These are phyloP conservation scores for Durusdinium trenchii DNA, from an alignment of 73 alveolate species.

Conservation along the genomic window DNA sequence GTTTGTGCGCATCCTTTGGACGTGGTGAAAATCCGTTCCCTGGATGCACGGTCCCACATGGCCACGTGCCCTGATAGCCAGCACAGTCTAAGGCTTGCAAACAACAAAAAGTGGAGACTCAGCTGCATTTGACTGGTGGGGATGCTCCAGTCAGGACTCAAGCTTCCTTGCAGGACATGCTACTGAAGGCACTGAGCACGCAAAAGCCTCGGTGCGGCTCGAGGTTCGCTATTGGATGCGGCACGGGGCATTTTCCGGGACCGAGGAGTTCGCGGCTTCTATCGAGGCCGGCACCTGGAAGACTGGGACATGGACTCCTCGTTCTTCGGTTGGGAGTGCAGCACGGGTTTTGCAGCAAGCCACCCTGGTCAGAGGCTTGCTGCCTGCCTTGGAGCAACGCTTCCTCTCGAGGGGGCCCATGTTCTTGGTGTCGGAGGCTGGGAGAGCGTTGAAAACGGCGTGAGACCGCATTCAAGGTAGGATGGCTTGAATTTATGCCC, in stretches of 20 bases:
- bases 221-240: conserved; percentile 65
- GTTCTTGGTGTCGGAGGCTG: conserved; percentile 93
- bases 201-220: too few species aligned
- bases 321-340: not conserved
- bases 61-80: not conserved
- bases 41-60: not conserved
- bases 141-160: too few species aligned
- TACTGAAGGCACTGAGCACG: not conserved
- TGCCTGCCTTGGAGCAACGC: conserved; percentile 95
- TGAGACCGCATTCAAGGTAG: too few species aligned
- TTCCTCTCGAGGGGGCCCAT: conserved; percentile 86
- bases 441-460: not conserved
- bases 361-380: not conserved
- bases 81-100: not conserved
- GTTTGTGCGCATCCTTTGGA: conserved; percentile 90
- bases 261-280: conserved; percentile 52
- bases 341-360: not conserved
- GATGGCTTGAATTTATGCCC: not conserved
- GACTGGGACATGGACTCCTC: not conserved
- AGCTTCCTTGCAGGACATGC: not conserved
- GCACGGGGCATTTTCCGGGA: conserved; percentile 32
- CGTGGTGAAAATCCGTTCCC: conserved; percentile 72
- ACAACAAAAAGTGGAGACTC: conserved; percentile 49
- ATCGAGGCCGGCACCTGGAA: conserved; percentile 31
- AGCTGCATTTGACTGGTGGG: not conserved